Evolutionary conservation across 129 eudicot species (phyloP), one percentile per base, ranked within the genome.

Genomic region (Ambrosia artemisiifolia): DNA sequence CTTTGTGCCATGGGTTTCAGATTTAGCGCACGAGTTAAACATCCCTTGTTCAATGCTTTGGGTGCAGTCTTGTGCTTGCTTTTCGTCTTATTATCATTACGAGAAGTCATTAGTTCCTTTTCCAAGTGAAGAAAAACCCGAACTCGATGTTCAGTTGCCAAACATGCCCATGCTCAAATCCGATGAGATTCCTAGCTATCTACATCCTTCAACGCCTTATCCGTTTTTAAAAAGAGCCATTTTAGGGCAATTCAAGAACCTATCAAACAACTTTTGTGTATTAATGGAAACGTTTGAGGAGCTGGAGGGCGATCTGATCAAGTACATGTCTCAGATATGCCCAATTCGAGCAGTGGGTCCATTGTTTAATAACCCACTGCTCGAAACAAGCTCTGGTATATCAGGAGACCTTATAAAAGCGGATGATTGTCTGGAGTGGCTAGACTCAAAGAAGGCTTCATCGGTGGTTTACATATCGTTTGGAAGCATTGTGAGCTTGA

Each of bases 401-500:
- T 65, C 82, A 0, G 95, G 78, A 0, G 90, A 89, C 69, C 69
- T 83, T 6, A 13, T 79, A 4, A 83, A 77, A 63, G 87, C 85
- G 1, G 91, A 87, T 12, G 63, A 74, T 5, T 83, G 85, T 61
- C 24, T 79, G 0, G 84, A 70, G 14, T 92, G 91, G 88, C 87
- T 92, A 5, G 82, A 89, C 72, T 28, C 90, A 4, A 83, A 83
- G 73, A 77, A 28, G 7, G 74, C 81, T 24, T 69, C 84, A 1
- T 81, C 98, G 2, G 96, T 92, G 34, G 95, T 89, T 14, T 92
- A 92, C 69, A 80, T 92, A 1, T 87, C 96, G 20, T 87, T 92
- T 7, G 98, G 98, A 28, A 89, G 90, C n/a, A 17, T 89, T 24
- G 86, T 89, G 13, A 65, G 36, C 17, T 66, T 85, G 78, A 83